Base-by-base conservation (phyloP, 2,329 filamentous ascomycete genomes). In the Aspergillus carbonarius region DNA sequence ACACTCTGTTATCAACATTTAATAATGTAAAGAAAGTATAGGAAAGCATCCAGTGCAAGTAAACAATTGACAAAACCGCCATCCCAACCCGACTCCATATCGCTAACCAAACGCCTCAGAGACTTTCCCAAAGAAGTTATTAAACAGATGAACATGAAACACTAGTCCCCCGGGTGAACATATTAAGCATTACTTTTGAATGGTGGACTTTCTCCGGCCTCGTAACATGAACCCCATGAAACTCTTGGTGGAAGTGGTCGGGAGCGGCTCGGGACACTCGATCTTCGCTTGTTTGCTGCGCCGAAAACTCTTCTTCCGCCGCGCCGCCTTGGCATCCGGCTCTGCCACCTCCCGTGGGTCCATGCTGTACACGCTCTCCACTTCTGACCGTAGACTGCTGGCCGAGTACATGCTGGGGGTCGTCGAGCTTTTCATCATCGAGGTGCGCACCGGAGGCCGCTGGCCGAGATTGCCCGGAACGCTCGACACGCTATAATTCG, bases 311-410 rank as follows among this genome's bases (percentile, higher is more conserved):
- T 66, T 67, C 58, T 62, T 66, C 17, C 64, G 60, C 27, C 51
- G 44, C 5, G 54, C 58, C 18, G 51, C 27, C 55, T 64, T 62
- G 37, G 35, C 25, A 10, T 62, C 59, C 1, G 54, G 17, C 44
- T 63, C 55, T 9, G 59, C 47, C 30, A 42, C 47, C 8, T 62
- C 58, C 39, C 55, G 34, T 39, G 47, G 57, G 7, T 66, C 60
- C 32, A 61, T 4, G 10, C 48, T 61, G 46, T 47, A 51, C 15
- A 59, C 20, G 40, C 55, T 63, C 37, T 67, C 68, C 34, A 69
- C 60, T 35, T 72, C 71, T 0, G 70, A 70, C 5, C 67, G 69
- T 12, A 73, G 60, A 34, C 68, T 72, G 55, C 63, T 71, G n/a
- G 67, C 54, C 0, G 71, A 74, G 47, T 66, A 57, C 1, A 70